Evolutionary conservation across 2,329 filamentous ascomycete species (phyloP).

Genomic region (Hymenoscyphus scutula): DNA sequence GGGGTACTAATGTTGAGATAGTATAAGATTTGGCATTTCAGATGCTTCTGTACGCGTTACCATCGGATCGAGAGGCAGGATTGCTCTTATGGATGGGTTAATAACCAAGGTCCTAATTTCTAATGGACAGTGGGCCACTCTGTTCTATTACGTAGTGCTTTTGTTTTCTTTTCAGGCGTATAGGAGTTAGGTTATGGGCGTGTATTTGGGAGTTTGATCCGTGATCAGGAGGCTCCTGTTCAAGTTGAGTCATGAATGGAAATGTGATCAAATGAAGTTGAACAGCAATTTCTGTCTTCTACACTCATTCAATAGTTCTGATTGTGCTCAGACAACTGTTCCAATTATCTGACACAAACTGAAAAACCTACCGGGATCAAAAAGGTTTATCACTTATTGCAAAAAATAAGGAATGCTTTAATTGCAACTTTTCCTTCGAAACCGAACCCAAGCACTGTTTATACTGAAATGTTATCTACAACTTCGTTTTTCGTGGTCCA

Average conservation of each 20-base stretch:
- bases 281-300: no score
- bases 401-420: not conserved
- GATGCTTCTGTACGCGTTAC: not conserved
- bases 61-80: not conserved
- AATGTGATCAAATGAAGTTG: no score
- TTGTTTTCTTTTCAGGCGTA: not conserved
- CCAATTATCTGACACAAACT: no score
- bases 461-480: slow-evolving; percentile 30
- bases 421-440: not conserved
- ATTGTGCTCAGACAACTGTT: no score
- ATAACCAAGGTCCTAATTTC: not conserved
- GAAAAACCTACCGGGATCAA: no score
- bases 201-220: no score
- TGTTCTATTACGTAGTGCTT: not conserved
- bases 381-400: no score
- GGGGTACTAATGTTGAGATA: not conserved
- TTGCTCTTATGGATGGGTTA: not conserved
- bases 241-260: no score
- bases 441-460: not conserved
- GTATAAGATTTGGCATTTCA: not conserved
- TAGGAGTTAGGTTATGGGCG: not conserved
- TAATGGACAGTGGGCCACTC: not conserved
- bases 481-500: slow-evolving; percentile 30
- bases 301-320: no score
- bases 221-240: no score